Base-by-base conservation (phyloP, 2,329 filamentous ascomycete genomes). In the Trichoderma asperellum region DNA sequence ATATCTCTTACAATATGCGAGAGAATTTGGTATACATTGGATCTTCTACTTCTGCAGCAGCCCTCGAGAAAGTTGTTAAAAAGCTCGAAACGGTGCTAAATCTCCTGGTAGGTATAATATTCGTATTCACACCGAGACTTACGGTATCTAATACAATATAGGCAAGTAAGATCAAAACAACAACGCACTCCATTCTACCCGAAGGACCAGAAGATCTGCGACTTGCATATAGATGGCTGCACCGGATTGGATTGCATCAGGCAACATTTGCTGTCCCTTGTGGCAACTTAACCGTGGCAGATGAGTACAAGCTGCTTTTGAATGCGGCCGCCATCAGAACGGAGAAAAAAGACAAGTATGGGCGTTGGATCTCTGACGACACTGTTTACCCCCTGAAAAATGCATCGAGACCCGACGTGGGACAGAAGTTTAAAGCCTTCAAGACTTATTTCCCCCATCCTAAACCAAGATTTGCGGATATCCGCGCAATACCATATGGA, bases 11-110 rank as follows among this genome's bases (percentile, higher is more conserved):
- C 69, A 79, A 79, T n/a, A 53, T 78, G 21, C 70, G 37, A 21
- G 72, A 72, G 1, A 73, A 74, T 11, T 27, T 76, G 11, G 10
- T 79, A 2, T 80, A 80, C 16, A 71, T 80, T 11, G 77, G 75
- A 2, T 74, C 74, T 2, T 37, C 70, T 5, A 14, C 64, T 2
- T 60, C 64, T 7, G 14, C 27, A 18, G 35, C 66, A 6, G 49
- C 56, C 8, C 12, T 79, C 16, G 27, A 71, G 4, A 64, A 70
- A 5, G 70, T 72, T 4, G 61, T 71, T 6, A 57, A 35, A 21
- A 76, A 73, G 14, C 66, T 70, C 6, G 27, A 65, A 55, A 32
- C 56, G 4, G 52, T 65, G 18, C 47, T 70, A 5, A 24, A 56
- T 55, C 56, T 68, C 14, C n/a, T 70, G 24, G 69, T 70, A 21